A percentile compares a stretch with the other conserved stretches of the same genome.
Conservation (phyloP, 1,284 basidiomycete genomes). For the Trichosporon sp. region DNA sequence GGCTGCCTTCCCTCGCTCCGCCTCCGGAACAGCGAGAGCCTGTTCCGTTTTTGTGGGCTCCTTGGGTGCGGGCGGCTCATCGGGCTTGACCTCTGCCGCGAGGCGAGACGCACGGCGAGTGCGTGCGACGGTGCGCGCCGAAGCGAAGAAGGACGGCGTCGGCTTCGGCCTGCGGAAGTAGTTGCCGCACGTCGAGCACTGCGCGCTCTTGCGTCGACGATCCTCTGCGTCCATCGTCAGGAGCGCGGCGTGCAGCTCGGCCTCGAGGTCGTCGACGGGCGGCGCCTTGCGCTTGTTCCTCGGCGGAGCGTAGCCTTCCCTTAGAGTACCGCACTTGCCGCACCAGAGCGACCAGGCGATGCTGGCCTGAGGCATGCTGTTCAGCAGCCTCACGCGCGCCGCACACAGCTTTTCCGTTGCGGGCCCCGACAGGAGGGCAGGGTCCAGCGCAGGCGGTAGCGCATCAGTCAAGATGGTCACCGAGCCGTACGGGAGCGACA, state of each 20-base stretch:
- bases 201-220: constrained; percentile 1
- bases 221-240: constrained; percentile 1
- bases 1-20: background rate
- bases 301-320: constrained; percentile 20
- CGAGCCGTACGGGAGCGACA: background rate
- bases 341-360: constrained; percentile 37
- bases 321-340: constrained; percentile 20
- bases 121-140: constrained; percentile 13
- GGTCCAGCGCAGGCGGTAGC: constrained; percentile 14
- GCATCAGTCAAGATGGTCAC: background rate
- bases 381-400: constrained; percentile 16
- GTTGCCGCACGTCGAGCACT: constrained; percentile 9
- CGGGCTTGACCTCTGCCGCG: constrained; percentile 6
- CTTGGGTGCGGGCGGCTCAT: background rate
- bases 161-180: constrained; percentile 10
- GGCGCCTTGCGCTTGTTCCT: constrained; percentile 6
- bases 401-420: constrained; percentile 13
- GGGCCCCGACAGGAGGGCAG: constrained; percentile 1
- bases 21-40: background rate
- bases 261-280: constrained; percentile 3
- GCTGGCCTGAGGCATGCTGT: constrained; percentile 13
- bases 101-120: constrained; percentile 12
- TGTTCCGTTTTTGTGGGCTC: background rate
- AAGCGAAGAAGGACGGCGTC: constrained; percentile 5
- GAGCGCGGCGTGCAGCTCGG: background rate